Conservation (phyloP, 1,284 basidiomycete species). For the Cystobasidiaceae sp. region DNA sequence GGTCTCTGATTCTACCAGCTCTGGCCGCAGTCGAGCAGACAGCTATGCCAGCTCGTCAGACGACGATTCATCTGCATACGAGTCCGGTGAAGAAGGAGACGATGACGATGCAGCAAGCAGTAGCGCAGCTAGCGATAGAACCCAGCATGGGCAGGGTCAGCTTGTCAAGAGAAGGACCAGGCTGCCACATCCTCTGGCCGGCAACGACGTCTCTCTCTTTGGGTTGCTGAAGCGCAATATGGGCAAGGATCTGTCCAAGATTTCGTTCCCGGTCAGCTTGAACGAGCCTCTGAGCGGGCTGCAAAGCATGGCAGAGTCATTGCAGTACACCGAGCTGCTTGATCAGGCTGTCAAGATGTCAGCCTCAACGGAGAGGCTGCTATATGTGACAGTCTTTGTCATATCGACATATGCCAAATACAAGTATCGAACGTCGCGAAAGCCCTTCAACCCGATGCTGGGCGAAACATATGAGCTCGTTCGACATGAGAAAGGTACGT, state of each 20-base stretch:
- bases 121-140: conserved; percentile 18
- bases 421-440: conserved; percentile 68
- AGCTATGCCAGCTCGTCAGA: not conserved
- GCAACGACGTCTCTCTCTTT: conserved; percentile 82
- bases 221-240: conserved; percentile 85
- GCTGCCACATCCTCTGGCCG: conserved; percentile 57
- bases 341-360: conserved; percentile 56
- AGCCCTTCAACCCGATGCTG: conserved; percentile 84
- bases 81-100: conserved; percentile 2
- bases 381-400: conserved; percentile 73
- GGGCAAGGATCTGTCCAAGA: conserved; percentile 83
- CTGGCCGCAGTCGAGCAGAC: not conserved
- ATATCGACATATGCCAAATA: conserved; percentile 68
- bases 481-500: conserved; percentile 50
- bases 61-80: conserved; percentile 10
- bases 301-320: conserved; percentile 67
- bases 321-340: conserved; percentile 71
- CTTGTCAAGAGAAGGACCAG: conserved; percentile 54
- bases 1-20: not conserved
- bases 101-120: conserved; percentile 20
- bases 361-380: conserved; percentile 67
- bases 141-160: conserved; percentile 7
- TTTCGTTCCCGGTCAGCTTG: conserved; percentile 77
- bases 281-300: conserved; percentile 80
- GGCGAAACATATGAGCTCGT: conserved; percentile 81